Conservation (phyloP, 257 asterid species). For the Oldenlandia corymbosa region DNA sequence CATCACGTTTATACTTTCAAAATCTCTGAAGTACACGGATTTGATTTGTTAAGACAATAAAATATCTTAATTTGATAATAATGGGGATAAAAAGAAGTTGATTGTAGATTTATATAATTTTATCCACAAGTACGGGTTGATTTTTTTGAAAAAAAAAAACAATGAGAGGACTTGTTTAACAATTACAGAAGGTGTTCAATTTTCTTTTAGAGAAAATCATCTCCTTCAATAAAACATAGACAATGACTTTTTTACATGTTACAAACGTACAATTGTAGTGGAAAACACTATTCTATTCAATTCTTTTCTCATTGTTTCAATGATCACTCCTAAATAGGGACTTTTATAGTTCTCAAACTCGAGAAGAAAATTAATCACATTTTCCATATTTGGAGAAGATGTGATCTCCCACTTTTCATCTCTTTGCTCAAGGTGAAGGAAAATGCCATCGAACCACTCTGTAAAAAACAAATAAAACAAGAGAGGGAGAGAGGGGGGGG, state of each 20-base stretch:
- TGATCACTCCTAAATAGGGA: slow-evolving; percentile 12
- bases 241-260: slow-evolving; percentile 32
- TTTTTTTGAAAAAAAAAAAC: no score
- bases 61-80: no score
- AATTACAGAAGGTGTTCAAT: no score
- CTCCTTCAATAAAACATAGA: slow-evolving; percentile 44
- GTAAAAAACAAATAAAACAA: slow-evolving; percentile 10
- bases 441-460: slow-evolving; percentile 28
- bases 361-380: slow-evolving; percentile 29
- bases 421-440: slow-evolving; percentile 27
- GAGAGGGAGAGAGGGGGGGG: no score
- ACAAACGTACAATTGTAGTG: slow-evolving; percentile 12
- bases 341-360: slow-evolving; percentile 23
- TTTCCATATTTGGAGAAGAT: slow-evolving; percentile 35
- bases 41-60: no score
- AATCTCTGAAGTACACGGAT: no score
- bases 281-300: slow-evolving; percentile 16
- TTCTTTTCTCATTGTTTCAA: slow-evolving; percentile 13
- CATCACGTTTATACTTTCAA: no score
- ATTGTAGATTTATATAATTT: no score
- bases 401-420: slow-evolving; percentile 72
- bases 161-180: no score
- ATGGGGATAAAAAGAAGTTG: no score
- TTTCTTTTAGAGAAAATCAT: slow-evolving; percentile 16
- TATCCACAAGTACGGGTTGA: no score